Evolutionary conservation across 1,284 basidiomycete species (phyloP).

Genomic region (Papiliotrema nemorosa): DNA sequence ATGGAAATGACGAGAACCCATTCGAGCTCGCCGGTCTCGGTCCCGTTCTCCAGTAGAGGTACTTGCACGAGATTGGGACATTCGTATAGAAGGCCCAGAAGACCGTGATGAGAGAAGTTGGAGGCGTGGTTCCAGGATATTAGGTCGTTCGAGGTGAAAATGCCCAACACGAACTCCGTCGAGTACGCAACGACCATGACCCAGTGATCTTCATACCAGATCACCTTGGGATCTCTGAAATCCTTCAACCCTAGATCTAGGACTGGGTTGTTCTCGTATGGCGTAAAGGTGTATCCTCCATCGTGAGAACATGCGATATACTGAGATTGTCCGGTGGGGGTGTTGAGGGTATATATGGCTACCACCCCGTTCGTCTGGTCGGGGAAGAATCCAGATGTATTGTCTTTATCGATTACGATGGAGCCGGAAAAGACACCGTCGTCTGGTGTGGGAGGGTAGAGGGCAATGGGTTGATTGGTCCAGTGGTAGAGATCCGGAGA

Average conservation of each 20-base stretch:
- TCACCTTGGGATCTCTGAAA: constrained; percentile 52
- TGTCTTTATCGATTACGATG: constrained; percentile 49
- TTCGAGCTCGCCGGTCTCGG: constrained; percentile 5
- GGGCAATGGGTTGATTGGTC: constrained; percentile 48
- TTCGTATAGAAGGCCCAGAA: constrained; percentile 48
- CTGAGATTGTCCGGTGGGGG: constrained; percentile 41
- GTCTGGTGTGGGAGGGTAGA: constrained; percentile 33
- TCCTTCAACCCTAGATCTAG: constrained; percentile 41
- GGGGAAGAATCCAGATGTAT: constrained; percentile 51
- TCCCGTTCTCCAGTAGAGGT: constrained; percentile 29
- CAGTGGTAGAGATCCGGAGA: constrained; percentile 50
- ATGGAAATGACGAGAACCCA: constrained; percentile 32
- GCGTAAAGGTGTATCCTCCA: constrained; percentile 48
- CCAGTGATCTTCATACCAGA: constrained; percentile 48
- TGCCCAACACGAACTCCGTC: constrained; percentile 43
- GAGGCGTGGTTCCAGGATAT: constrained; percentile 47
- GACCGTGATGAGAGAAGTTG: constrained; percentile 37
- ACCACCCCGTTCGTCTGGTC: constrained; percentile 47
- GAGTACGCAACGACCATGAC: constrained; percentile 49
- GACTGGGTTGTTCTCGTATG: constrained; percentile 46
- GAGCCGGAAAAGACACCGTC: constrained; percentile 47
- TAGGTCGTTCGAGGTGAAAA: constrained; percentile 48
- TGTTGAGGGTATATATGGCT: constrained; percentile 51
- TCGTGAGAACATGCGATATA: constrained; percentile 49
- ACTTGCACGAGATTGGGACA: constrained; percentile 46